Percentiles rank a stretch among this genome's conserved stretches.
These are phyloP conservation scores for Trifolium fragiferum DNA, from an alignment of 306 rosid species.

Conservation along the genomic window DNA sequence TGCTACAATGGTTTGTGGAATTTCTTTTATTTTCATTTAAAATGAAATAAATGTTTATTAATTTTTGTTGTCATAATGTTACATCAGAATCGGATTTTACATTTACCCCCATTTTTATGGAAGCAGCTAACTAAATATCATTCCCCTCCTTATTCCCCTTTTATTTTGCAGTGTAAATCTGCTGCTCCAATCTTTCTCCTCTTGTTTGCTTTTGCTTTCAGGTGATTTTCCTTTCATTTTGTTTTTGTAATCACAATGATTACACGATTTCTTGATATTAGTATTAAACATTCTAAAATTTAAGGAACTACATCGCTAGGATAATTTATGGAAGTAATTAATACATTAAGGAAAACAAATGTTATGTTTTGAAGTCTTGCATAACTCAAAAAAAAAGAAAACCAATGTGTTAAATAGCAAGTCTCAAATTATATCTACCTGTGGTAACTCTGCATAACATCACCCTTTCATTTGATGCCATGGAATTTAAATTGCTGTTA, in stretches of 20 bases:
- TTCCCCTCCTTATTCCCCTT: conserved; percentile 30
- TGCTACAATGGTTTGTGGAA: conserved; percentile 93
- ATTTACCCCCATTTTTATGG: conserved; percentile 12
- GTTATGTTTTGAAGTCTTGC: conserved; percentile 26
- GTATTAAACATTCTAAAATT: conserved; percentile 30
- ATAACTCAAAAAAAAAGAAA: not conserved
- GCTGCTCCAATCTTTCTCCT: conserved; percentile 98
- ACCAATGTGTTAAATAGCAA: too few species aligned
- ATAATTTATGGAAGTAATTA: conserved; percentile 19
- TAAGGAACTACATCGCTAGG: conserved; percentile 13
- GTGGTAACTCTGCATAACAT: not conserved
- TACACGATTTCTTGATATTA: conserved; percentile 20
- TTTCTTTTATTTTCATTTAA: conserved; percentile 37
- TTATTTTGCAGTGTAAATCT: conserved; percentile 89
- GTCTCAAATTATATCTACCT: too few species aligned
- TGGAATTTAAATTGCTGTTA: conserved; percentile 22
- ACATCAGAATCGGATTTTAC: not conserved
- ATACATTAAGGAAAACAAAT: conserved; percentile 5
- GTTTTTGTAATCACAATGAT: conserved; percentile 29
- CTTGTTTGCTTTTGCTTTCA: conserved; percentile 95
- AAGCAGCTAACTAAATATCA: conserved; percentile 39
- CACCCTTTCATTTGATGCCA: conserved; percentile 19
- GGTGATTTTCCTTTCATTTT: conserved; percentile 57
- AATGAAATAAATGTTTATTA: conserved; percentile 6
- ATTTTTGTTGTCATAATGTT: conserved; percentile 24